A percentile compares a stretch with the other conserved stretches of the same genome.
phyloP scores from a whole-genome alignment of 257 asterid species.

The Asclepias syriaca region DNA sequence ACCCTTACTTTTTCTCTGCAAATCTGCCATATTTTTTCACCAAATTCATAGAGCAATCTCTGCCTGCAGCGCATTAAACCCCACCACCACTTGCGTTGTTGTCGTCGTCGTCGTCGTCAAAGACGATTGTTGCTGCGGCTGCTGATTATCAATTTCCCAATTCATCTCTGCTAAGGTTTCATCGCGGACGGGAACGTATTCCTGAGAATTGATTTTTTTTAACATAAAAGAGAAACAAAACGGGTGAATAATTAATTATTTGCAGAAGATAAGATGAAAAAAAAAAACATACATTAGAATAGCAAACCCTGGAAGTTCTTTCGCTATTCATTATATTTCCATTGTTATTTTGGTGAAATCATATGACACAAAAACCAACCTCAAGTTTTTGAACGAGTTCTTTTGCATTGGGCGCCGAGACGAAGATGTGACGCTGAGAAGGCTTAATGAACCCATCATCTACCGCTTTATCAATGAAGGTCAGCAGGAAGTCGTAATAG shows the following conservation, averaged over 20 bases:
- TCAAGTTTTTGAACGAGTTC: constrained; percentile 66
- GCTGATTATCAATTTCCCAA: constrained; percentile 42
- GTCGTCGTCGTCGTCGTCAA: neutral
- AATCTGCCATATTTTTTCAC: neutral
- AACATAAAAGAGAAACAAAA: too few species aligned
- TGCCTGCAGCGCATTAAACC: constrained; percentile 29
- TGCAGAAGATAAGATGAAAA: neutral
- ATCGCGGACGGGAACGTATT: constrained; percentile 46
- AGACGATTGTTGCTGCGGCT: neutral
- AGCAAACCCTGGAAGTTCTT: constrained; percentile 23
- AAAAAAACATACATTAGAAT: neutral
- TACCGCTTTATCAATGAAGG: constrained; percentile 75
- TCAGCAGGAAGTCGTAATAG: constrained; percentile 50
- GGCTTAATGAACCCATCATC: constrained; percentile 75
- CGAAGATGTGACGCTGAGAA: constrained; percentile 57
- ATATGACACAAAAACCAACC: constrained; percentile 24
- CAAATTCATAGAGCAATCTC: constrained; percentile 24
- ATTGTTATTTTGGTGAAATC: constrained; percentile 33
- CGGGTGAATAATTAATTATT: neutral
- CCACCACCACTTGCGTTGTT: constrained; percentile 15
- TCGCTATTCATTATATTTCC: constrained; percentile 18
- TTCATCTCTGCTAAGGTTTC: constrained; percentile 39
- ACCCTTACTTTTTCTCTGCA: neutral
- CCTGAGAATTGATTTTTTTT: constrained; percentile 21
- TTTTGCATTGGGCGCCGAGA: constrained; percentile 60